Base-by-base conservation (phyloP, 2,329 filamentous ascomycete genomes). In the Pestalotiopsis sp. region DNA sequence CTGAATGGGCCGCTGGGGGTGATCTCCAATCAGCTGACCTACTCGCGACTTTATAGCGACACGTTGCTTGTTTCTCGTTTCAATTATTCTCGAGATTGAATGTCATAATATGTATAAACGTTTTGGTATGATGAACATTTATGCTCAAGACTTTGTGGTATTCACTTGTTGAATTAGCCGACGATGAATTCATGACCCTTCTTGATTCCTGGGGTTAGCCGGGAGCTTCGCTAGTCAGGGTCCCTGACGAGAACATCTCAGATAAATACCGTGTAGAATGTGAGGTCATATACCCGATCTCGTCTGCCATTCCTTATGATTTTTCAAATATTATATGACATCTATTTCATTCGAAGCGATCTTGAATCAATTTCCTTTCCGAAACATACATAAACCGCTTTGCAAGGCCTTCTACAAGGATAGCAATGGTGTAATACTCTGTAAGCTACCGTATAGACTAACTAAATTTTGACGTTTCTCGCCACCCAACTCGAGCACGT, bases 21-120 rank as follows among this genome's bases (percentile, higher is more conserved):
- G 57, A 20, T 14, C 39, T 20, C n/a, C 20, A 25, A 52, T 64
- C 61, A 64, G 61, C 39, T 64, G 61, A 64, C 61, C 25, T 45
- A 17, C 36, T 31, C 39, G 38, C 49, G 61, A 64, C 49, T 20
- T 5, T 12, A 4, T 59, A 7, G 14, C 12, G 23, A 59, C 17
- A 27, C 9, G 23, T 23, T 27, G 12, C 7, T 3, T 7, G 23
- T 59, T 20, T 17, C 14, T 52, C 17, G 23, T 7, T 59, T 13
- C 23, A 17, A 23, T 27, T 59, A 27, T 17, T 59, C 13, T 11
- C 57, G n/a, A 17, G 25, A 36, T 17, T 25, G 4, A 14, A 5
- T 27, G 25, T n/a, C n/a, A 20, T 9, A 12, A 9, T n/a, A 4
- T 23, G 4, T 9, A n/a, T 52, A 45, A 9, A 1, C 9, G 23